A percentile compares a stretch with the other conserved stretches of the same genome.
phyloP scores from a whole-genome alignment of 2,329 filamentous ascomycete species.

The Apiospora malaysiana region DNA sequence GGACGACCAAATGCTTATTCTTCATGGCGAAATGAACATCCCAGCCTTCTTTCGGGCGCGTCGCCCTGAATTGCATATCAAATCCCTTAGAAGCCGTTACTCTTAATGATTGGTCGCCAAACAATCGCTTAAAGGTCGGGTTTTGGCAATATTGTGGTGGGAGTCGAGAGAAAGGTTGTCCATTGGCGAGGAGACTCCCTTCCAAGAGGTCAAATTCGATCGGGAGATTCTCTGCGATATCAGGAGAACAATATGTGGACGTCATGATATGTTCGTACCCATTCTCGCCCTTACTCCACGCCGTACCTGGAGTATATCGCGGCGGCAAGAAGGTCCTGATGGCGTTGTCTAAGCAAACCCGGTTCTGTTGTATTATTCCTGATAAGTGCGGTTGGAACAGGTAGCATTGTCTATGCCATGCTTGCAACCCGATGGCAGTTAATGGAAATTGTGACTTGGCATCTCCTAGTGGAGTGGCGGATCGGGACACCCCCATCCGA shows the following conservation, averaged over 20 bases:
- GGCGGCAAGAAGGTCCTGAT: not conserved
- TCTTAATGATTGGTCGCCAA: not conserved
- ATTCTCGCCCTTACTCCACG: not conserved
- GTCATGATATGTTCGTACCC: not conserved
- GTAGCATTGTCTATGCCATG: not conserved
- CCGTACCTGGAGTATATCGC: not conserved
- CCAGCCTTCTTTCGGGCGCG: not conserved
- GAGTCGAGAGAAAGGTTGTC: not conserved
- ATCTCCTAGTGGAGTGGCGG: not conserved
- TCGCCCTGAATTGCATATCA: not conserved
- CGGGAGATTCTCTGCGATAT: no score
- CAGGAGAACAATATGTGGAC: not conserved
- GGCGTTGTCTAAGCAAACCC: not conserved
- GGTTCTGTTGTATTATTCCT: not conserved
- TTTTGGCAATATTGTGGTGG: not conserved
- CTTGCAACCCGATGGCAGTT: not conserved
- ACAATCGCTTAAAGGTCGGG: not conserved
- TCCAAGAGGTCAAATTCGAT: not conserved
- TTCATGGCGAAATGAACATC: not conserved
- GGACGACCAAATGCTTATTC: not conserved
- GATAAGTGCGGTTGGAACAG: not conserved
- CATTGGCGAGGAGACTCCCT: not conserved
- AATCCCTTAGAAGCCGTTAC: not conserved
- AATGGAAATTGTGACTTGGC: not conserved
- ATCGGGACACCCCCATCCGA: not conserved